Base-by-base conservation (phyloP, 345 rosid genomes). In the Citrus trifoliata region DNA sequence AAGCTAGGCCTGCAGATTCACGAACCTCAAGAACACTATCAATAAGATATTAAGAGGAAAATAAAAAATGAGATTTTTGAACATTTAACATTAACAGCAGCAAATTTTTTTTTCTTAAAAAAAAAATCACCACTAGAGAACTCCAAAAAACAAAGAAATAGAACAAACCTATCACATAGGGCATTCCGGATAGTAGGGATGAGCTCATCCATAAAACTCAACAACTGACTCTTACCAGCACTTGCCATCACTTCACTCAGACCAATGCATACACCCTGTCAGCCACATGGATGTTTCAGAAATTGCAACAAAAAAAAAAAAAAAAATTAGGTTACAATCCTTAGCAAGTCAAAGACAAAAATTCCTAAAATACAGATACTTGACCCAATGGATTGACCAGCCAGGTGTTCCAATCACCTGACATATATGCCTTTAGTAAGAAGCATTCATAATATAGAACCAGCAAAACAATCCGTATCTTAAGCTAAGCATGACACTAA, bases 241-340 rank as follows among this genome's bases (percentile, higher is more conserved):
- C 99, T 86, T 74, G 89, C 98, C 99, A 96, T 96, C 82, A 96
- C 98, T 87, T 96, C 98, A 87, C 95, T 96, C 88, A 94, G 83
- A 71, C 99, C 99, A 84, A 90, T 92, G 90, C 99, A 96, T 22
- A 96, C 98, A 71, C 99, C 99, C 99, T 94, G 85, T 67, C 70
- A 86, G 75, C 28, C 76, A 77, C 73, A 53, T n/a, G 12, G 55
- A 73, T 42, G 66, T 79, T 70, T 81, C 22, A 83, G 78, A 78
- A 37, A 72, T 64, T 35, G 22, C 58, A 70, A 2, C n/a, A 38
- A 61, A 51, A 8, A 63, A 64, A 30, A 13, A 58, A 48, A 24
- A 13, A 67, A 53, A 60, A 67, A 72, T 9, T 18, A 37, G 63
- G 7, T 42, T 10, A 37, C 16, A 33, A 56, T 32, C 55, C 71